A percentile compares a stretch with the other conserved stretches of the same genome.
These are phyloP conservation scores for Glarea lozoyensis DNA, from an alignment of 495 filamentous ascomycete genomes.

Conservation along the genomic window DNA sequence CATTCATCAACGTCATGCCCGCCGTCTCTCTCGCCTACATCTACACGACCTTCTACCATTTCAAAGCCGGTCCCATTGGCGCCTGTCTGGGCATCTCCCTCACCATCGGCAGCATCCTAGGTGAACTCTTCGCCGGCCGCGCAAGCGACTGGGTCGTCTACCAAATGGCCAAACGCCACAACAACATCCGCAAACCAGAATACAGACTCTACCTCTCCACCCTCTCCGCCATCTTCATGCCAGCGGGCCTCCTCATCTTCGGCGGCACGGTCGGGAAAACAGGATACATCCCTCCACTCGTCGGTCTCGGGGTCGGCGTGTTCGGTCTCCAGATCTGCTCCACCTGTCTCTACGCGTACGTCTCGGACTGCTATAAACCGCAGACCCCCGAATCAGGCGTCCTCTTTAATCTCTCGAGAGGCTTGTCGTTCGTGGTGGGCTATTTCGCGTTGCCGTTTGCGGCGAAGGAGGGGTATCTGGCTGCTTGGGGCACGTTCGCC, in stretches of 20 bases:
- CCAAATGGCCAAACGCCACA: conserved; percentile 9
- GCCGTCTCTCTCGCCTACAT: conserved; percentile 21
- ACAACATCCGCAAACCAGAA: conserved; percentile 21
- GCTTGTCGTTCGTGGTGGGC: conserved; percentile 20
- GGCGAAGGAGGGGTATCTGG: conserved; percentile 10
- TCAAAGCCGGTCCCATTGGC: conserved; percentile 19
- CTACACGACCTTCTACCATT: conserved; percentile 17
- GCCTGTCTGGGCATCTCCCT: conserved; percentile 17
- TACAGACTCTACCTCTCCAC: conserved; percentile 20
- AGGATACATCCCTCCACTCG: conserved; percentile 9
- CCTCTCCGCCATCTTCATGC: conserved; percentile 21
- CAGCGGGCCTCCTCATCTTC: conserved; percentile 22
- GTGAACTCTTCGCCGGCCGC: conserved; percentile 22
- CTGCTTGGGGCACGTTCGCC: conserved; percentile 20
- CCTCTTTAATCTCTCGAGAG: conserved; percentile 28
- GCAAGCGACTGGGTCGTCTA: conserved; percentile 19
- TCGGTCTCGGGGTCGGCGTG: conserved; percentile 26
- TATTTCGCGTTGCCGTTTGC: conserved; percentile 25
- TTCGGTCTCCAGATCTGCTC: conserved; percentile 28
- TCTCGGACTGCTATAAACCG: conserved; percentile 33
- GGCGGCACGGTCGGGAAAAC: conserved; percentile 24
- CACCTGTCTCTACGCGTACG: conserved; percentile 26
- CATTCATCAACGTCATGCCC: conserved; percentile 24
- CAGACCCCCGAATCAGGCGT: conserved; percentile 29
- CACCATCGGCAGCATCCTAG: conserved; percentile 21